Conservation (phyloP, 805 yeast species). For the Brettanomyces sp. region DNA sequence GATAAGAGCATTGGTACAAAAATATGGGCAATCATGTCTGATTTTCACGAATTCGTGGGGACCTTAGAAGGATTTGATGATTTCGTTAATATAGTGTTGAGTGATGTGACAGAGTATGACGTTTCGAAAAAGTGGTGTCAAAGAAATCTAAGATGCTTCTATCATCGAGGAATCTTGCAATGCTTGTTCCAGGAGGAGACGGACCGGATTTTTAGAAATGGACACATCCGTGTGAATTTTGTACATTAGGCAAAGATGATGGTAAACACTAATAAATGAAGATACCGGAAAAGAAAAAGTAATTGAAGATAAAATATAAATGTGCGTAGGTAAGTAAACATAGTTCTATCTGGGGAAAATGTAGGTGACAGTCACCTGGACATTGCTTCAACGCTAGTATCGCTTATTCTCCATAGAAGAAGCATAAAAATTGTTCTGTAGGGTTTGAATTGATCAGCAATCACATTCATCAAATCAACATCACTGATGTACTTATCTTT, state of each 20-base stretch:
- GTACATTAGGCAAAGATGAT: slow-evolving; percentile 2
- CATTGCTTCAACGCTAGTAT: slow-evolving; percentile 44
- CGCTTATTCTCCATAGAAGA: slow-evolving; percentile 62
- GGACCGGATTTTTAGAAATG: slow-evolving; percentile 14
- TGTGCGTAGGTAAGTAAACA: no score
- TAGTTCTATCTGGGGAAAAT: no score
- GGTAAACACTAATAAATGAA: neutral
- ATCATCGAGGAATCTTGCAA: slow-evolving; percentile 64
- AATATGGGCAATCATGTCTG: slow-evolving; percentile 62
- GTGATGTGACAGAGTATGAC: slow-evolving; percentile 59
- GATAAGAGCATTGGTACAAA: slow-evolving; percentile 79
- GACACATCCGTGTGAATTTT: neutral
- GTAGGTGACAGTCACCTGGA: slow-evolving; percentile 8
- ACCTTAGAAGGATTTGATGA: slow-evolving; percentile 89
- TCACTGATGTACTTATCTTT: slow-evolving; percentile 34
- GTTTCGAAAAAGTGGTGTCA: slow-evolving; percentile 33
- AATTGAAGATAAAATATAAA: neutral
- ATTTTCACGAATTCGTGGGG: slow-evolving; percentile 75
- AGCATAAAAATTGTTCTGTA: slow-evolving; percentile 61
- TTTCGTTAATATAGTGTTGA: slow-evolving; percentile 83
- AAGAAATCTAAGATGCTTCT: slow-evolving; percentile 53
- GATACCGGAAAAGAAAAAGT: neutral
- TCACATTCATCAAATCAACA: slow-evolving; percentile 36
- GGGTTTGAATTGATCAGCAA: slow-evolving; percentile 56
- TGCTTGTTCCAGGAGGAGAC: slow-evolving; percentile 48